These are phyloP conservation scores for Trichoderma atrobrunneum DNA, from an alignment of 2,329 filamentous ascomycete species.

Conservation along the genomic window DNA sequence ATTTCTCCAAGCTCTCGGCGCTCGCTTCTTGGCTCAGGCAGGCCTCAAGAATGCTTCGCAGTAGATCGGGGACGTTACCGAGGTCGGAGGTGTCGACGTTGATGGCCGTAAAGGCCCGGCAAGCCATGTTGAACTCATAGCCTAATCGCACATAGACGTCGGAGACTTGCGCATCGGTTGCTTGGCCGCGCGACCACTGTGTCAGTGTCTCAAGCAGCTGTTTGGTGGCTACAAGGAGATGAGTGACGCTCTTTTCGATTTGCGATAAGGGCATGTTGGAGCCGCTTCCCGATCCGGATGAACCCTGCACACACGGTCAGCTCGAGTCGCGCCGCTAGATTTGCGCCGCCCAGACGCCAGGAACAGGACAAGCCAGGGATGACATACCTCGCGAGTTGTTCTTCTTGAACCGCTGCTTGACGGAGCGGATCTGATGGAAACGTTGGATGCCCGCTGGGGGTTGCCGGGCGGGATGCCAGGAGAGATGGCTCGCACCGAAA, in stretches of 20 bases:
- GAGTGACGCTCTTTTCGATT: conserved; percentile 98
- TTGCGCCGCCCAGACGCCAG: not conserved
- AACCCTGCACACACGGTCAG: conserved; percentile 34
- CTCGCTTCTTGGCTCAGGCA: conserved; percentile 96
- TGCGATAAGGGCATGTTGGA: conserved; percentile 79
- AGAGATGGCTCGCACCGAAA: conserved; percentile 58
- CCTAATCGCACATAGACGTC: conserved; percentile 96
- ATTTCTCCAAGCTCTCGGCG: conserved; percentile 87
- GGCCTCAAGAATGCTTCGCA: conserved; percentile 88
- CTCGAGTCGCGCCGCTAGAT: conserved; percentile 20
- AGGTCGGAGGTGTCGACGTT: conserved; percentile 93
- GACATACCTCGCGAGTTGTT: conserved; percentile 35
- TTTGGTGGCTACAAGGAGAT: conserved; percentile 95
- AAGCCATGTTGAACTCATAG: conserved; percentile 99
- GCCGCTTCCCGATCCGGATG: conserved; percentile 56
- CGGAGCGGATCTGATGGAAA: conserved; percentile 63
- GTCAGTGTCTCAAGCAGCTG: conserved; percentile 96
- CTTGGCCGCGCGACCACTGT: conserved; percentile 91
- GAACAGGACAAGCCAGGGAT: not conserved
- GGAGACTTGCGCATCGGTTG: conserved; percentile 91
- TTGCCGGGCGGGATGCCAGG: conserved; percentile 51
- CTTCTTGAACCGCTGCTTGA: conserved; percentile 32
- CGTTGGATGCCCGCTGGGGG: conserved; percentile 62
- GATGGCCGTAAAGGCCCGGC: conserved; percentile 92
- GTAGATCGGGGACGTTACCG: conserved; percentile 87